Percentiles rank a stretch among this genome's conserved stretches.
Conservation (phyloP, 768 basidiomycete species). For the Russula foetens region DNA sequence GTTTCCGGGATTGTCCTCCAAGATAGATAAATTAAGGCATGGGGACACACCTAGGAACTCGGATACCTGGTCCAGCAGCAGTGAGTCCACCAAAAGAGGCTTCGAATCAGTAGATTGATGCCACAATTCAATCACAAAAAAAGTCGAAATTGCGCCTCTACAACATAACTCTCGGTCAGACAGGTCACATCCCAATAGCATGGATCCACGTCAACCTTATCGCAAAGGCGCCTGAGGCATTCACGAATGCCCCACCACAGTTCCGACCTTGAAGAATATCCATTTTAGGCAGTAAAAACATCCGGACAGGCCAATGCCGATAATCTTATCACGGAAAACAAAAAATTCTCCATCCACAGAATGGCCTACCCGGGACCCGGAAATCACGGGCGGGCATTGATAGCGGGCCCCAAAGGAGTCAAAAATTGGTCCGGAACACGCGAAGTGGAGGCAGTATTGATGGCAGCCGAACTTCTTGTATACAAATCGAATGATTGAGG, state of each 20-base stretch:
- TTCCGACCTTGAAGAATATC: not conserved
- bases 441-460: not conserved
- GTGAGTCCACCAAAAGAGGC: too few relatives aligned
- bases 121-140: too few relatives aligned
- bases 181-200: too few relatives aligned
- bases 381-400: not conserved
- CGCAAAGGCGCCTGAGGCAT: too few relatives aligned
- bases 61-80: too few relatives aligned
- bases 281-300: not conserved
- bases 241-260: not conserved
- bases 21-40: too few relatives aligned
- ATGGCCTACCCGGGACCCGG: not conserved
- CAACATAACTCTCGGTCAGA: too few relatives aligned
- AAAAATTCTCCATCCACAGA: not conserved
- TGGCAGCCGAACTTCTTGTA: not conserved
- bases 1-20: too few relatives aligned
- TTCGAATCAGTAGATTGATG: too few relatives aligned
- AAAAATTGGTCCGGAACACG: not conserved
- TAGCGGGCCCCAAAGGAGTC: not conserved
- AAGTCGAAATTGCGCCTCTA: too few relatives aligned
- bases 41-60: too few relatives aligned
- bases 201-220: too few relatives aligned
- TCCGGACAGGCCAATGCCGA: not conserved
- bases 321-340: not conserved
- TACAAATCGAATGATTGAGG: not conserved